These are phyloP conservation scores for Fonsecaea multimorphosa DNA, from an alignment of 2,329 filamentous ascomycete genomes.

Conservation along the genomic window DNA sequence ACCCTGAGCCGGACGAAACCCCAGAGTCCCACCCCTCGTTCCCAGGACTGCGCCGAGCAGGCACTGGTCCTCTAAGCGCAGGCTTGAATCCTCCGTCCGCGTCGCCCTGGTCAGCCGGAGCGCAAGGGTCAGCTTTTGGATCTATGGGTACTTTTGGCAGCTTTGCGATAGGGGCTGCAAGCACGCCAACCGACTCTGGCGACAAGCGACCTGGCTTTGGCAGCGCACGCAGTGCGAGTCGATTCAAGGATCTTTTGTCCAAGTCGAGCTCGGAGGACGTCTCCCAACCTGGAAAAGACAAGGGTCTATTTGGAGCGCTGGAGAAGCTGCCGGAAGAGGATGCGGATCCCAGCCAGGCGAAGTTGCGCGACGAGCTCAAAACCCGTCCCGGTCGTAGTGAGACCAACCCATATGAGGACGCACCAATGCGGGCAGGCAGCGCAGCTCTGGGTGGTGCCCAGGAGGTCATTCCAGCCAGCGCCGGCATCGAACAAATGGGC, in stretches of 20 bases:
- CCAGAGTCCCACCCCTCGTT: slow-evolving; percentile 55
- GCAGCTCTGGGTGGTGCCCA: slow-evolving; percentile 77
- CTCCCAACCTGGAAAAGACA: slow-evolving; percentile 59
- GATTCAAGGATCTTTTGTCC: slow-evolving; percentile 81
- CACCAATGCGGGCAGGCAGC: slow-evolving; percentile 60
- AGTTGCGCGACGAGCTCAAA: slow-evolving; percentile 58
- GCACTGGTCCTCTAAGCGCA: slow-evolving; percentile 60
- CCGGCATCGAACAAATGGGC: slow-evolving; percentile 60
- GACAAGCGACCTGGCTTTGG: slow-evolving; percentile 76
- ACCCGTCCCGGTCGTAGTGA: slow-evolving; percentile 56
- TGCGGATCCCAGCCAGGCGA: slow-evolving; percentile 52
- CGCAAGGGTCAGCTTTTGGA: slow-evolving; percentile 67
- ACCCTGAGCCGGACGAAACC: slow-evolving; percentile 54
- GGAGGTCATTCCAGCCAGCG: slow-evolving; percentile 65
- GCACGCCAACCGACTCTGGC: slow-evolving; percentile 50
- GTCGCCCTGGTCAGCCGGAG: slow-evolving; percentile 66
- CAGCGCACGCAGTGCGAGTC: slow-evolving; percentile 74
- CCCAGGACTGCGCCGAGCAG: slow-evolving; percentile 62
- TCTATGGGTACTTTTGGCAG: slow-evolving; percentile 88
- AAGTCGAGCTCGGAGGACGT: slow-evolving; percentile 76
- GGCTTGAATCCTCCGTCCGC: slow-evolving; percentile 53
- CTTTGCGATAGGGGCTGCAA: slow-evolving; percentile 72
- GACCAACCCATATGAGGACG: slow-evolving; percentile 56
- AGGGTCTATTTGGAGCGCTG: slow-evolving; percentile 59
- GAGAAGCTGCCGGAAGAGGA: slow-evolving; percentile 61